phyloP scores from a whole-genome alignment of 352 stramenopile genomes.

The Phytophthora megakarya region DNA sequence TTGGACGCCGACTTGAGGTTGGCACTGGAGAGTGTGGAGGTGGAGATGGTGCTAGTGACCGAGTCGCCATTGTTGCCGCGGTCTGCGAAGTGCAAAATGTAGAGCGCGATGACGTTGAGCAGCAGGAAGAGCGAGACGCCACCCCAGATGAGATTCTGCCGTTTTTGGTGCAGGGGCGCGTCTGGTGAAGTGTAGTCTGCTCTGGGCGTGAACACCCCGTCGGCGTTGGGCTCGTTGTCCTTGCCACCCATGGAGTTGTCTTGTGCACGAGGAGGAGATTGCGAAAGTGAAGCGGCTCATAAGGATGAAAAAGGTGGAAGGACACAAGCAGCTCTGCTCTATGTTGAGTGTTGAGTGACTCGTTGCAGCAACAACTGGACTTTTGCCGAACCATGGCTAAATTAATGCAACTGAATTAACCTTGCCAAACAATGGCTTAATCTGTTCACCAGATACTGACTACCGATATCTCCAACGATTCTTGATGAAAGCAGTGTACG shows the following conservation, averaged over 20 bases:
- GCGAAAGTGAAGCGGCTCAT: constrained; percentile 20
- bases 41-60: constrained; percentile 44
- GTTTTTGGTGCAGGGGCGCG: constrained; percentile 30
- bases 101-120: constrained; percentile 84
- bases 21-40: constrained; percentile 36
- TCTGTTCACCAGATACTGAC: too few relatives aligned
- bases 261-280: constrained; percentile 18
- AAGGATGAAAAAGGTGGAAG: constrained; percentile 13
- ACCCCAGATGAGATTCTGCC: constrained; percentile 41
- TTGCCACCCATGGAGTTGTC: constrained; percentile 38
- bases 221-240: constrained; percentile 44
- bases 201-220: constrained; percentile 57
- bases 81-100: constrained; percentile 83
- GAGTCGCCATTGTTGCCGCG: constrained; percentile 42
- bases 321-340: constrained; percentile 18
- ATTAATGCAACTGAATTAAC: too few relatives aligned
- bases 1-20: constrained; percentile 33
- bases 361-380: too few relatives aligned
- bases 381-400: too few relatives aligned
- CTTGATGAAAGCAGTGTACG: too few relatives aligned
- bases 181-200: constrained; percentile 42
- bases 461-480: too few relatives aligned
- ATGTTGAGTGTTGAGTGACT: constrained; percentile 20
- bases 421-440: too few relatives aligned
- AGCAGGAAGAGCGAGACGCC: constrained; percentile 60